Evolutionary conservation across 176 grass and related monocot genomes (phyloP).

Genomic region (Dendrocalamus sinicus): DNA sequence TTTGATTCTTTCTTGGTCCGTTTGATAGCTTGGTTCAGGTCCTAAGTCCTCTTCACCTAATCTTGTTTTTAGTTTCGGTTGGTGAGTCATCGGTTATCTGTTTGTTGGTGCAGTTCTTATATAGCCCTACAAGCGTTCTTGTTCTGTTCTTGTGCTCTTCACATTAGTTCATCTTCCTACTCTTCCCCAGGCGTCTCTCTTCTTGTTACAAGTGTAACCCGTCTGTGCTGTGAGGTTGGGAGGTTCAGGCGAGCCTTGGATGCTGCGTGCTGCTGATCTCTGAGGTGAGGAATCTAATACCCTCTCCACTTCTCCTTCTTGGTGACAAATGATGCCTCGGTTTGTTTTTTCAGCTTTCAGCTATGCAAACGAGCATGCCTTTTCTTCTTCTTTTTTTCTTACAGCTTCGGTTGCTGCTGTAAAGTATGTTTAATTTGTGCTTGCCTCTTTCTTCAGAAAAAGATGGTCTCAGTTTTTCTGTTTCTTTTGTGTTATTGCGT

Average conservation of each 20-base stretch:
- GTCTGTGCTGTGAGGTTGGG: constrained; percentile 23
- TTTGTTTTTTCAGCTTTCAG: not conserved
- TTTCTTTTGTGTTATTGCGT: constrained; percentile 12
- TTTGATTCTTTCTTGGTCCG: constrained; percentile 39
- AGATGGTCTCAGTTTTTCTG: not conserved
- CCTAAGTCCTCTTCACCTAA: constrained; percentile 51
- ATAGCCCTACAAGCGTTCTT: constrained; percentile 28
- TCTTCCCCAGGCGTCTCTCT: not conserved
- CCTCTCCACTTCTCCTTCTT: not conserved
- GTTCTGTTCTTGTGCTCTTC: constrained; percentile 17
- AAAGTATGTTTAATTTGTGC: constrained; percentile 16
- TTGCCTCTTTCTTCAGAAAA: constrained; percentile 41
- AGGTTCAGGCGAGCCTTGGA: constrained; percentile 41
- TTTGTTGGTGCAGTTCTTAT: constrained; percentile 10
- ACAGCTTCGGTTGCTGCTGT: constrained; percentile 4
- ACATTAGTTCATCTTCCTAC: not conserved
- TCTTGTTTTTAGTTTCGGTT: constrained; percentile 56
- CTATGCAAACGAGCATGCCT: not conserved
- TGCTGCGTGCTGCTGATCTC: constrained; percentile 8
- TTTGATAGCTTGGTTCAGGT: constrained; percentile 31
- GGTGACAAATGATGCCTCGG: constrained; percentile 6
- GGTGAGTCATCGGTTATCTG: constrained; percentile 39
- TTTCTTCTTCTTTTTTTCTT: not conserved
- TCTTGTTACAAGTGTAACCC: not conserved
- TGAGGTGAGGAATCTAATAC: constrained; percentile 54